Percentiles rank a stretch among this genome's conserved stretches.
phyloP scores from a whole-genome alignment of 805 yeast genomes.

The Ogataea siamensis region DNA sequence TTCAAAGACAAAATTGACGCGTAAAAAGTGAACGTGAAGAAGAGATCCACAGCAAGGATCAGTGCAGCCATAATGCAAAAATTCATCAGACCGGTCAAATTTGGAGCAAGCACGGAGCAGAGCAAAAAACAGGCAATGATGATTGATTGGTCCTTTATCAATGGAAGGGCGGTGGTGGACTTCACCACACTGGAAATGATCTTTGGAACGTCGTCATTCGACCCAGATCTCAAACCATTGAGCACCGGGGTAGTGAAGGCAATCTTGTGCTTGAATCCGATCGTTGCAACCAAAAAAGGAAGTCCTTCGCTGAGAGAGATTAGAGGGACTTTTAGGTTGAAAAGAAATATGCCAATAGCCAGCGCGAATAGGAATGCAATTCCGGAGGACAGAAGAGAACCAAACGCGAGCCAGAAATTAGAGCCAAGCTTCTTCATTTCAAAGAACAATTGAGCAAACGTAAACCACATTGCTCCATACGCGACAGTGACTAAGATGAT shows the following conservation, averaged over 20 bases:
- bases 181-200: conserved; percentile 32
- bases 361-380: conserved; percentile 83
- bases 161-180: conserved; percentile 43
- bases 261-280: conserved; percentile 88
- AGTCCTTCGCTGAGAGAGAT: conserved; percentile 83
- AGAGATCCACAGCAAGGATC: conserved; percentile 66
- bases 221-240: conserved; percentile 35
- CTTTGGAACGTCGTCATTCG: conserved; percentile 31
- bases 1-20: conserved; percentile 82
- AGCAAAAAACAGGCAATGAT: conserved; percentile 68
- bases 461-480: conserved; percentile 83
- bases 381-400: conserved; percentile 73
- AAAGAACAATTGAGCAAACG: conserved; percentile 67
- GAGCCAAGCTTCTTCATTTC: conserved; percentile 81
- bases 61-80: conserved; percentile 75
- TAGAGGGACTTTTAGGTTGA: conserved; percentile 64
- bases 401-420: conserved; percentile 79
- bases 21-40: conserved; percentile 76
- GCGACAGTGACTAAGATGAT: conserved; percentile 76
- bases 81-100: conserved; percentile 70
- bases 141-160: conserved; percentile 72
- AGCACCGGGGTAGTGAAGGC: conserved; percentile 62
- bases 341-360: conserved; percentile 53
- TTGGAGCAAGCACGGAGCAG: conserved; percentile 63
- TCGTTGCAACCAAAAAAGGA: conserved; percentile 87